These are phyloP conservation scores for Podaxis carcinomalis DNA, from an alignment of 768 basidiomycete genomes.

Conservation along the genomic window DNA sequence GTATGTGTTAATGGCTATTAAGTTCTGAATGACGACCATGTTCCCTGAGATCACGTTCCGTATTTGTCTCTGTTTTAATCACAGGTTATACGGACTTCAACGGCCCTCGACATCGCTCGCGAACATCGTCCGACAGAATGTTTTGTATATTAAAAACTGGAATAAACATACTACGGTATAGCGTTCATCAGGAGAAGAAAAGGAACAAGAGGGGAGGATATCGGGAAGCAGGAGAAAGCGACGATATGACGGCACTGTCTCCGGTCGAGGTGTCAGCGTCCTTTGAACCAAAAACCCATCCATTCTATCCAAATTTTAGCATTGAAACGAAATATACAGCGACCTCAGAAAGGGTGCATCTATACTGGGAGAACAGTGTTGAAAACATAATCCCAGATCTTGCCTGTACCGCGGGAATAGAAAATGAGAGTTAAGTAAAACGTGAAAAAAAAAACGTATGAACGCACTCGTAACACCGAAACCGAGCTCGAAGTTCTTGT, in stretches of 20 bases:
- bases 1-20: background rate
- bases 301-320: background rate
- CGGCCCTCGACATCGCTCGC: background rate
- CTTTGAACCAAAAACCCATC: background rate
- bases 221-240: background rate
- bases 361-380: conserved; percentile 73
- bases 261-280: background rate
- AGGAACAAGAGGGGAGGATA: background rate
- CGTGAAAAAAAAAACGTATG: background rate
- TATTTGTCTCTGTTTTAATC: background rate
- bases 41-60: background rate
- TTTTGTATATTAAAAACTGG: background rate
- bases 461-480: conserved; percentile 90
- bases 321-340: background rate
- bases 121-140: background rate
- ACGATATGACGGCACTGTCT: background rate
- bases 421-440: background rate
- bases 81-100: background rate
- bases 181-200: background rate
- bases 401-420: conserved; percentile 42
- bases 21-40: background rate
- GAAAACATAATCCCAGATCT: conserved; percentile 93
- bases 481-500: conserved; percentile 97
- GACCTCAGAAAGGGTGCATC: conserved; percentile 7
- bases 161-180: background rate